Conservation (phyloP, 163 green algal genomes). For the Chlorella variabilis region DNA sequence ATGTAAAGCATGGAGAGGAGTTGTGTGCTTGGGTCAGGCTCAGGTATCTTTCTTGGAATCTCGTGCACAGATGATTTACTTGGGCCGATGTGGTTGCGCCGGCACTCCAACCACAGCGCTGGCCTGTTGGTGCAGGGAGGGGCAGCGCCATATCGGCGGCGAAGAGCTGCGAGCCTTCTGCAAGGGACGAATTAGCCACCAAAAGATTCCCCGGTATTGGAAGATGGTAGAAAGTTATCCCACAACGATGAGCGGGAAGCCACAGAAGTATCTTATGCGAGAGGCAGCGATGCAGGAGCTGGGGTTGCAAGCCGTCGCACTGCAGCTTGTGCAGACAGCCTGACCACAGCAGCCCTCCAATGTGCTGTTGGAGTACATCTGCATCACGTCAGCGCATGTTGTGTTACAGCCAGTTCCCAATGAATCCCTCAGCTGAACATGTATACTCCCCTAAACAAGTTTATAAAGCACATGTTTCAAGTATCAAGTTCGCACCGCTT, state of each 20-base stretch:
- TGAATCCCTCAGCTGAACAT: too few species aligned
- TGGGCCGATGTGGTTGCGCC: too few species aligned
- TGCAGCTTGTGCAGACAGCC: not conserved
- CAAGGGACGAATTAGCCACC: slow-evolving; percentile 4
- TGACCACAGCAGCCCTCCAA: not conserved
- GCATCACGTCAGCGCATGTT: too few species aligned
- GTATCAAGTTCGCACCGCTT: too few species aligned
- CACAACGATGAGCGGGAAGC: slow-evolving; percentile 41
- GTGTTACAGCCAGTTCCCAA: too few species aligned
- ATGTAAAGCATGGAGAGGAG: slow-evolving; percentile 44
- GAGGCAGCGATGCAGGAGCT: slow-evolving; percentile 26
- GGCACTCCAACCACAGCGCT: too few species aligned
- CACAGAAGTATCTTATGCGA: slow-evolving; percentile 45
- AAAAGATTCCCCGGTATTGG: slow-evolving; percentile 44
- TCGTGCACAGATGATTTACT: not conserved
- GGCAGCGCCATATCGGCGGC: not conserved
- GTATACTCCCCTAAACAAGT: too few species aligned
- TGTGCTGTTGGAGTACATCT: too few species aligned
- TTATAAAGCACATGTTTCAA: too few species aligned
- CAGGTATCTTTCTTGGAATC: slow-evolving; percentile 25
- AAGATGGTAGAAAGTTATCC: slow-evolving; percentile 42
- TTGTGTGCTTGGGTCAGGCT: slow-evolving; percentile 48
- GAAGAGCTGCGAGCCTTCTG: slow-evolving; percentile 35
- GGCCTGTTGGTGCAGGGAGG: slow-evolving; percentile 18
- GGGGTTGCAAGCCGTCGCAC: slow-evolving; percentile 20